These are phyloP conservation scores for Closterium sp. DNA, from an alignment of 139 green algal species.

Conservation along the genomic window DNA sequence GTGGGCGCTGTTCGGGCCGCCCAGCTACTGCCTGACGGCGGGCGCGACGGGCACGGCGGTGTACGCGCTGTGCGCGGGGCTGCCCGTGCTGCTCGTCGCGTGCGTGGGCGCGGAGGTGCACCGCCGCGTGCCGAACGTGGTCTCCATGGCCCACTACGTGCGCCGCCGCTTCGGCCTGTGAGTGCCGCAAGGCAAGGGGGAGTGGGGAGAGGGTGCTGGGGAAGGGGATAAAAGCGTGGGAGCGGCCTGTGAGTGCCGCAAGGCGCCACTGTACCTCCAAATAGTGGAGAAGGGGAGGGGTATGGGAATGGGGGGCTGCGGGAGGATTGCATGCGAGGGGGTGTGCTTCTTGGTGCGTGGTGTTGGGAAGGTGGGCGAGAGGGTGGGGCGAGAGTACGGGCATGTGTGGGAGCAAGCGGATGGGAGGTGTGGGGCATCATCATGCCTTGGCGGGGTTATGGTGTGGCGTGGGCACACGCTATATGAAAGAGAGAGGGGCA, in stretches of 20 bases:
- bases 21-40: conserved; percentile 58
- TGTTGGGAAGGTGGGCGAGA: neutral
- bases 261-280: neutral
- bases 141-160: conserved; percentile 66
- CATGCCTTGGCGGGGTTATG: too few species aligned
- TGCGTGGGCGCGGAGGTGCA: conserved; percentile 57
- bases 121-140: conserved; percentile 56
- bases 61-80: conserved; percentile 69
- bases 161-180: conserved; percentile 35
- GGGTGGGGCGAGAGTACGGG: too few species aligned
- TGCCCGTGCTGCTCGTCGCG: conserved; percentile 72
- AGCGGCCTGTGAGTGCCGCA: too few species aligned
- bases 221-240: too few species aligned
- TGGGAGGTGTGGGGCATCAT: too few species aligned
- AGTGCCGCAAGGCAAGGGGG: neutral
- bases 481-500: too few species aligned
- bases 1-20: conserved; percentile 67
- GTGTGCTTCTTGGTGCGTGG: too few species aligned
- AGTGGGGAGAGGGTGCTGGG: neutral
- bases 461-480: too few species aligned
- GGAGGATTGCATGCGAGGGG: too few species aligned
- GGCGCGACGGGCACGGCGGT: conserved; percentile 69
- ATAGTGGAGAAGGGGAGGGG: neutral
- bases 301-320: too few species aligned
- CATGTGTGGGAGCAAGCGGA: neutral